phyloP scores from a whole-genome alignment of 371 early-diverging fungal genomes.

The Zancudomyces culisetae region DNA sequence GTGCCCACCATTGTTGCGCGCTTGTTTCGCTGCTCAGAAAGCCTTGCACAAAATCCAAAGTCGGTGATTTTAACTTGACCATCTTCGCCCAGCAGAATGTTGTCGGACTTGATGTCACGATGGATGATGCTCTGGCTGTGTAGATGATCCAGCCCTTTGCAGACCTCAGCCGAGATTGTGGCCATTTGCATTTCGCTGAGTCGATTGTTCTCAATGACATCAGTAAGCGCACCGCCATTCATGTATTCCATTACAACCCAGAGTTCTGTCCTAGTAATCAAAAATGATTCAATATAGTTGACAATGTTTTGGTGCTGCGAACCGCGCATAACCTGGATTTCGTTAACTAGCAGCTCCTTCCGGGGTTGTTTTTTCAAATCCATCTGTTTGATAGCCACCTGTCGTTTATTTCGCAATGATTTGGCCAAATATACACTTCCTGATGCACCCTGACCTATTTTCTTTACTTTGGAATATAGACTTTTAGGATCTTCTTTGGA shows the following conservation, averaged over 20 bases:
- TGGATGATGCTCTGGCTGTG: conserved; percentile 91
- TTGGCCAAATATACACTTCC: conserved; percentile 82
- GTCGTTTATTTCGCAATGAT: conserved; percentile 36
- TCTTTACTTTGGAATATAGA: conserved; percentile 71
- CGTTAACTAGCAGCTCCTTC: conserved; percentile 91
- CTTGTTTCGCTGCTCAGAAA: conserved; percentile 44
- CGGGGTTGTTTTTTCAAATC: conserved; percentile 86
- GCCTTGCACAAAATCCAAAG: conserved; percentile 89
- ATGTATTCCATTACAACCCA: conserved; percentile 96
- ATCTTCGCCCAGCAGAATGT: conserved; percentile 64
- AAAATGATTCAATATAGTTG: conserved; percentile 84
- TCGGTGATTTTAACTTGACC: conserved; percentile 91
- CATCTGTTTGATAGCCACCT: conserved; percentile 91
- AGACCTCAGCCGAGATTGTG: conserved; percentile 69
- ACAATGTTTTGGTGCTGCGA: conserved; percentile 80
- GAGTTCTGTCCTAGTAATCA: conserved; percentile 44
- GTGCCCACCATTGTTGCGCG: conserved; percentile 82
- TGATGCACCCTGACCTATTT: conserved; percentile 94
- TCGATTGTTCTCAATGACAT: conserved; percentile 72
- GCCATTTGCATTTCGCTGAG: conserved; percentile 93
- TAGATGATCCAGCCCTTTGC: conserved; percentile 76
- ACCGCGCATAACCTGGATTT: conserved; percentile 86
- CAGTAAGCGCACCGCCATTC: conserved; percentile 88
- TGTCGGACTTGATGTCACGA: conserved; percentile 95
- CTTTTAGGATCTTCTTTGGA: conserved; percentile 68